Evolutionary conservation across 148 eudicot species (phyloP), one percentile per base, ranked within the genome.

Genomic region (Limonium bicolor): DNA sequence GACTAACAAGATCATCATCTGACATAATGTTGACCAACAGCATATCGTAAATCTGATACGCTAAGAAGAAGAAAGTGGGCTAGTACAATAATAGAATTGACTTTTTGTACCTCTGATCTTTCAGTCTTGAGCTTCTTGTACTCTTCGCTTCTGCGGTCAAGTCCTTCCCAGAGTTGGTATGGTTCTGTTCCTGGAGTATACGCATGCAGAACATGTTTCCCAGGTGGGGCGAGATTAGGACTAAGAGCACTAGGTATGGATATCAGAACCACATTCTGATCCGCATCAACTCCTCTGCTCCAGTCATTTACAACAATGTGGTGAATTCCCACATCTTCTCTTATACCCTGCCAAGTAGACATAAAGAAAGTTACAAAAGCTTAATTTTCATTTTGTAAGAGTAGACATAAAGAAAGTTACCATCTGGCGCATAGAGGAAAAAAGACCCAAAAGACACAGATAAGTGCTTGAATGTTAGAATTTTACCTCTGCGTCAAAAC

Each of bases 131-230:
- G 84, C 49, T 68, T 59, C 64, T 84, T 83, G 78, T 88, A 88
- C 36, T 83, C 73, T 7, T 64, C 65, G 50, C 94, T 88, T 60
- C 42, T 74, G 33, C 95, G 71, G 42, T 88, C 97, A 48, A 88
- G 94, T 48, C 94, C 94, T 70, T 88, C 71, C 97, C 97, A 88
- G 25, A 77, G 54, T 62, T 41, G 79, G 56, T 77, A 88, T 35
- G 87, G 92, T 61, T 88, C 97, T 0, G 94, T 88, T 53, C 97
- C 97, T 4, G 97, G 94, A 11, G 77, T 73, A 27, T 88, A 88
- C 27, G 97, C 97, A 65, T 88, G 97, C 21, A 88, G 51, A 9
- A 88, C 67, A 60, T 84, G 97, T 59, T 84, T 88, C 54, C 95
- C 94, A 41, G 80, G 92, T 19, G 94, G 95, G 13, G 92, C 94